Conservation (phyloP, 1,139 yeast genomes). For the Maudiozyma humilis region DNA sequence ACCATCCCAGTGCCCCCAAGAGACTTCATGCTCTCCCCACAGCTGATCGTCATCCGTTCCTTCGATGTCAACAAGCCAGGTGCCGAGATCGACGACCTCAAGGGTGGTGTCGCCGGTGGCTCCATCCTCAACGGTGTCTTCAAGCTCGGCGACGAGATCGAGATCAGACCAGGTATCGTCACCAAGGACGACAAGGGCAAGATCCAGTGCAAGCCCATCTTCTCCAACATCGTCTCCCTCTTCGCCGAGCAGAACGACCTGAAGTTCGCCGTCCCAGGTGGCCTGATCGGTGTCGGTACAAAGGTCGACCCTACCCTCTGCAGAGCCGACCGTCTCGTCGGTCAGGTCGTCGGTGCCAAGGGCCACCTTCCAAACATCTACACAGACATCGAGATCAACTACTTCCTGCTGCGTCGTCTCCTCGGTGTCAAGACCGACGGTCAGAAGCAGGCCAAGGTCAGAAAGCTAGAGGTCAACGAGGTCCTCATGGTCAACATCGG, state of each 20-base stretch:
- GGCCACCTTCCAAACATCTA: constrained; percentile 93
- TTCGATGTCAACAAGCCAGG: constrained; percentile 99
- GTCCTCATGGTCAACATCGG: constrained; percentile 98
- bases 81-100: constrained; percentile 90
- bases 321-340: constrained; percentile 98
- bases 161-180: constrained; percentile 77
- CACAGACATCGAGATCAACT: constrained; percentile 95
- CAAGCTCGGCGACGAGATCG: constrained; percentile 95
- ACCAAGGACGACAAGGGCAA: constrained; percentile 89
- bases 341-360: constrained; percentile 97
- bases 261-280: constrained; percentile 99
- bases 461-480: constrained; percentile 89
- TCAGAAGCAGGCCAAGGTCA: constrained; percentile 92
- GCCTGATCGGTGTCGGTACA: constrained; percentile 98
- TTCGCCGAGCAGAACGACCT: constrained; percentile 97
- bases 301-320: constrained; percentile 97
- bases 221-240: constrained; percentile 84
- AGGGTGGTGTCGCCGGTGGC: constrained; percentile 99
- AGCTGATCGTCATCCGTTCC: constrained; percentile 94
- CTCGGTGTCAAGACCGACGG: constrained; percentile 98
- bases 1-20: constrained; percentile 94
- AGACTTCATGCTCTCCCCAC: constrained; percentile 88
- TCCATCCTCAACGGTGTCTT: constrained; percentile 95
- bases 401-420: constrained; percentile 90
- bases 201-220: constrained; percentile 92